Evolutionary conservation across 139 green algal species (phyloP).

Genomic region (Tetradesmus obliquus): DNA sequence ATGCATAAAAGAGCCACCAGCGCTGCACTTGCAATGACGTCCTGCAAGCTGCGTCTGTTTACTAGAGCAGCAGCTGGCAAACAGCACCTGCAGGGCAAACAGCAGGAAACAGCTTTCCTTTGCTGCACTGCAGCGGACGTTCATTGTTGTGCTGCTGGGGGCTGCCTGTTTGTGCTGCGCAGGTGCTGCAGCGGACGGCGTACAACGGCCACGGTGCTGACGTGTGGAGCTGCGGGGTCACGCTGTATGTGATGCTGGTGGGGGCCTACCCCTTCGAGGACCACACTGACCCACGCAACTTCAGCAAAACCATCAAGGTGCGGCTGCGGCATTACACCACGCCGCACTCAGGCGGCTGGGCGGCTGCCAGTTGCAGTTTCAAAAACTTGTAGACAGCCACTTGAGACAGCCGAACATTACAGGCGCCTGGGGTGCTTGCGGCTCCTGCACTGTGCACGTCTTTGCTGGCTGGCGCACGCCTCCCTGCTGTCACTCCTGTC

Average conservation of each 20-base stretch:
- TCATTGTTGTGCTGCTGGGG: background rate
- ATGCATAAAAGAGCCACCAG: too few species aligned
- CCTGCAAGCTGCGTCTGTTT: background rate
- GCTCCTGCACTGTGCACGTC: background rate
- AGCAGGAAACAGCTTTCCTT: too few species aligned
- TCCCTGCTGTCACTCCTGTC: background rate
- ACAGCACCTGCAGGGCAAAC: too few species aligned
- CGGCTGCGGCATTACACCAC: background rate
- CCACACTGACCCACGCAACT: conserved; percentile 94
- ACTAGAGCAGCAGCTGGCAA: background rate
- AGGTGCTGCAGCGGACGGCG: conserved; percentile 84
- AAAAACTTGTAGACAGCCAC: background rate
- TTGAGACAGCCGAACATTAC: background rate
- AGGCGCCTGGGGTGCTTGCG: background rate
- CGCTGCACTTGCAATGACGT: background rate
- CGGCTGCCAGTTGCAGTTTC: background rate
- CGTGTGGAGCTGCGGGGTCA: conserved; percentile 98
- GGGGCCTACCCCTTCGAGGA: conserved; percentile 99
- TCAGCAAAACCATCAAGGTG: conserved; percentile 98
- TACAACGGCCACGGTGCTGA: conserved; percentile 96
- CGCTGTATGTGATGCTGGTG: conserved; percentile 99
- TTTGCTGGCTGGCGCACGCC: background rate
- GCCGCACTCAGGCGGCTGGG: background rate
- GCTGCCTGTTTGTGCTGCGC: background rate
- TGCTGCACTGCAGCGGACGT: too few species aligned